phyloP scores from a whole-genome alignment of 23 red algal species.

The Gracilaria gracilis region DNA sequence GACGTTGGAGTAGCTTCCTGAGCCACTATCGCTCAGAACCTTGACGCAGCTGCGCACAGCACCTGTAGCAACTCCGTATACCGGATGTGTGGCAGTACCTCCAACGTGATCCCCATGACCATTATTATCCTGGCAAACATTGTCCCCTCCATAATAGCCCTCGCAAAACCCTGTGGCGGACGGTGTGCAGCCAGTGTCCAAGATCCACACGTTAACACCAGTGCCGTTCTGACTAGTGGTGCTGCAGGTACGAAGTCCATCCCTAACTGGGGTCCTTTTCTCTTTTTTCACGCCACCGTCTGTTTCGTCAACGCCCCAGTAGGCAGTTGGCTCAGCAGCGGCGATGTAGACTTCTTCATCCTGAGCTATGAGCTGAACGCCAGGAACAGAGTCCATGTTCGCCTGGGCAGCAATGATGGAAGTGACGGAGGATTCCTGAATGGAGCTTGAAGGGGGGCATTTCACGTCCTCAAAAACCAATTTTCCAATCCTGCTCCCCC shows the following conservation, averaged over 20 bases:
- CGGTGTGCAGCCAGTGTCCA: constrained; percentile 30
- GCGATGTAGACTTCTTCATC: not conserved
- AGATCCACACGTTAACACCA: constrained; percentile 35
- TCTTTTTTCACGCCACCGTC: constrained; percentile 29
- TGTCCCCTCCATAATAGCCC: constrained; percentile 24
- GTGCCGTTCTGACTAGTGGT: constrained; percentile 6
- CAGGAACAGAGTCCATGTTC: constrained; percentile 6
- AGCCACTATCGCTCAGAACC: constrained; percentile 28
- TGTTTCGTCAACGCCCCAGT: constrained; percentile 37
- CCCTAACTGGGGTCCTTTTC: constrained; percentile 14
- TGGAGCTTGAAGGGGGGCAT: constrained; percentile 10
- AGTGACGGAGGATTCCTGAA: not conserved
- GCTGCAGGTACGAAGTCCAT: constrained; percentile 26
- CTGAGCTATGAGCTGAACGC: constrained; percentile 12
- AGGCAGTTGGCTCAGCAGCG: not conserved
- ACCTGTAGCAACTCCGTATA: constrained; percentile 35
- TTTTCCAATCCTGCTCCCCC: constrained; percentile 1
- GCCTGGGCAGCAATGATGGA: not conserved
- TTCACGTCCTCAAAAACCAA: constrained; percentile 23
- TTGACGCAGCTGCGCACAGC: constrained; percentile 43
- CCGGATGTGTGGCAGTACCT: not conserved
- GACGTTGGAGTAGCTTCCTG: constrained; percentile 14
- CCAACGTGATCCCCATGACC: constrained; percentile 76
- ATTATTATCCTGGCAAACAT: constrained; percentile 18
- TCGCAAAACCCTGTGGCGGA: not conserved